These are phyloP conservation scores for Ramaria sp. DNA, from an alignment of 768 basidiomycete species.

Conservation along the genomic window DNA sequence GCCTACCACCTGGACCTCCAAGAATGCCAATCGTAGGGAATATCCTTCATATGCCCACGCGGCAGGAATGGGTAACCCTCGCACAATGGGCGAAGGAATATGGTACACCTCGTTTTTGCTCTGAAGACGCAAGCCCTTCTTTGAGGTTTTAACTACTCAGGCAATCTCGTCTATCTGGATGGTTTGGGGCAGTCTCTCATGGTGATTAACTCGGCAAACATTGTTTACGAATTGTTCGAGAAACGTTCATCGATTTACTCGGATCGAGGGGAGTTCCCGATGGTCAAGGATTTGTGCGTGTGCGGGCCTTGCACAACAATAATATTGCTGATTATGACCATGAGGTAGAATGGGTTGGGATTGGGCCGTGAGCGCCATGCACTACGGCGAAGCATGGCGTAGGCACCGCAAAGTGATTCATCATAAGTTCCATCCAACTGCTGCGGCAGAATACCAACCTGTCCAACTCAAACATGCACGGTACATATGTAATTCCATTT, in stretches of 20 bases:
- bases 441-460: background rate
- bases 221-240: slow-evolving; percentile 20
- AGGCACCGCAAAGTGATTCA: slow-evolving; percentile 20
- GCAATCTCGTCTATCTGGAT: background rate
- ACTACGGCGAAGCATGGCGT: slow-evolving; percentile 22
- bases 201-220: slow-evolving; percentile 15
- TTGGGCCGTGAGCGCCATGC: slow-evolving; percentile 20
- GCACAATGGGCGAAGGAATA: no score
- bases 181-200: background rate
- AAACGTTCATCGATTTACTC: slow-evolving; percentile 18
- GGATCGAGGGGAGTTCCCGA: slow-evolving; percentile 16
- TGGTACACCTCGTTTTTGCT: no score
- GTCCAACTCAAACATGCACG: no score
- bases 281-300: slow-evolving; percentile 4
- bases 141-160: background rate
- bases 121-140: background rate
- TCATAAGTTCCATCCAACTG: slow-evolving; percentile 17
- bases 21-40: no score
- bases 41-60: slow-evolving; percentile 11
- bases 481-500: background rate
- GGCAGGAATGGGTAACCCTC: slow-evolving; percentile 11
- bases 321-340: background rate
- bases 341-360: slow-evolving; percentile 20
- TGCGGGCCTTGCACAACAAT: background rate
- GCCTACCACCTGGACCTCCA: no score